Percentiles rank a stretch among this genome's conserved stretches.
phyloP scores from a whole-genome alignment of 441 rosid species.

The Raphanus hybrid region DNA sequence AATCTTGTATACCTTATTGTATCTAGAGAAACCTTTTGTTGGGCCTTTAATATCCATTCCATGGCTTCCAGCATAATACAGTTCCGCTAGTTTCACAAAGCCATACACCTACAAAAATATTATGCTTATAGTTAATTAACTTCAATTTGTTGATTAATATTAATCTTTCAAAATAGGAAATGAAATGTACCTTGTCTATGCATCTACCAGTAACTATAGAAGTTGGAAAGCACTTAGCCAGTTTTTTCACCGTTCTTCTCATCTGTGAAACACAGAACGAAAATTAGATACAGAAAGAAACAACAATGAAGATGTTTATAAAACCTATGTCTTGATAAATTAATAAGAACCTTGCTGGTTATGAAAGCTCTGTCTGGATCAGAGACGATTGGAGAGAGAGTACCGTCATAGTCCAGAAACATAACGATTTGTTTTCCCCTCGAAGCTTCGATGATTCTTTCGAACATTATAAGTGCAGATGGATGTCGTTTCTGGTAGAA shows the following conservation, averaged over 20 bases:
- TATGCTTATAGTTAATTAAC: not conserved
- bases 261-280: conserved; percentile 42
- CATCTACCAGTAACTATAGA: conserved; percentile 82
- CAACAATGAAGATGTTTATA: not conserved
- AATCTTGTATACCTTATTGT: conserved; percentile 42
- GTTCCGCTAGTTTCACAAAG: conserved; percentile 60
- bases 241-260: conserved; percentile 63
- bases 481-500: conserved; percentile 54
- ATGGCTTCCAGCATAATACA: conserved; percentile 78
- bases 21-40: conserved; percentile 49
- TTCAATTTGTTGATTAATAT: not conserved
- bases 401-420: conserved; percentile 79
- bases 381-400: conserved; percentile 70
- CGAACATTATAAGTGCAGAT: conserved; percentile 63
- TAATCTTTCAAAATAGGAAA: not conserved
- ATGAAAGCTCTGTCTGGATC: conserved; percentile 74
- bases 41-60: conserved; percentile 85
- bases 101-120: conserved; percentile 36
- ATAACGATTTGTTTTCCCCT: conserved; percentile 64
- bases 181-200: conserved; percentile 64
- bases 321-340: not conserved
- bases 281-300: not conserved
- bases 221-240: conserved; percentile 62
- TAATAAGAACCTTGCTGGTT: conserved; percentile 51
- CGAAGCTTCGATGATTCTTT: conserved; percentile 53